These are phyloP conservation scores for Calonectria hongkongensis DNA, from an alignment of 2,329 filamentous ascomycete species.

Conservation along the genomic window DNA sequence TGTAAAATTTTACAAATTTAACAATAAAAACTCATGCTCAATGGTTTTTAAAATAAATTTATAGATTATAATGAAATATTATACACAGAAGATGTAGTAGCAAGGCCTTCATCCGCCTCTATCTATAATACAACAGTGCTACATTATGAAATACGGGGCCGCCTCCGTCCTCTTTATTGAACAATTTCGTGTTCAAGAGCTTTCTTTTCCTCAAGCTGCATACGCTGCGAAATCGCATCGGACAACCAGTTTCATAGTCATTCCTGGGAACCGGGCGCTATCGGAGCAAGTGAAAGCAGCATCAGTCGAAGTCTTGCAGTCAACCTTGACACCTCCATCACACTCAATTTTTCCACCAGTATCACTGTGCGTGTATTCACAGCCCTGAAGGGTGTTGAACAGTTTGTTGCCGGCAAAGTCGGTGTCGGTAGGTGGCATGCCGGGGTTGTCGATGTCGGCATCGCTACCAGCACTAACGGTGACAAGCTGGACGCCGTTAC, in stretches of 20 bases:
- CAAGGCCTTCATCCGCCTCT: background rate
- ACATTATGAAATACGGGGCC: background rate
- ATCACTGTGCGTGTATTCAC: background rate
- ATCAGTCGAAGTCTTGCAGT: constrained; percentile 11
- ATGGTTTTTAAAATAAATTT: background rate
- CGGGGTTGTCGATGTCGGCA: background rate
- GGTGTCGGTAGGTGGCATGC: background rate
- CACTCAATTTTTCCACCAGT: constrained; percentile 1
- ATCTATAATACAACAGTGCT: background rate
- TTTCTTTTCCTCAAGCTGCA: background rate
- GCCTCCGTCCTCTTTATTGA: background rate
- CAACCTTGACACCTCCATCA: constrained; percentile 5
- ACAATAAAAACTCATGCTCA: too few relatives aligned
- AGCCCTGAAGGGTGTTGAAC: background rate
- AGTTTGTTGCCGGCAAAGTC: background rate
- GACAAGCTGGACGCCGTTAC: constrained; percentile 4
- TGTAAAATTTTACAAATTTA: too few relatives aligned
- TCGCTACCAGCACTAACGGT: background rate
- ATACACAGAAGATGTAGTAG: background rate
- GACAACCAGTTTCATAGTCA: background rate
- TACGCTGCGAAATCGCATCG: background rate
- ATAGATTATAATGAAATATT: background rate
- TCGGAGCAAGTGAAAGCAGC: background rate
- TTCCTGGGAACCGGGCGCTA: background rate
- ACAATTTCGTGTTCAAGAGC: background rate